Conservation (phyloP, 768 basidiomycete species). For the Kwoniella europaea region DNA sequence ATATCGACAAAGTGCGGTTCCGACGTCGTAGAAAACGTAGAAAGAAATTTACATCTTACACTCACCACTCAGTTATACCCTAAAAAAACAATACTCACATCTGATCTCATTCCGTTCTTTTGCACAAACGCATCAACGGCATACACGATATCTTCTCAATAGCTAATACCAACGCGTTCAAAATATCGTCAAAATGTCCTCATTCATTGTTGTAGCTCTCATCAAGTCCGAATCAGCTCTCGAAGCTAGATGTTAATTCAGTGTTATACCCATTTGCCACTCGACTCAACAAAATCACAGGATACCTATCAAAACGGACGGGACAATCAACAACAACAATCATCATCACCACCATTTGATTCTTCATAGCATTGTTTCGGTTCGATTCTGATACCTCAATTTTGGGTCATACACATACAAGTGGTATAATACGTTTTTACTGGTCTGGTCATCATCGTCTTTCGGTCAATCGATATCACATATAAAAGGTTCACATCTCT, state of each 20-base stretch:
- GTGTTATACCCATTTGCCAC: slow-evolving; percentile 18
- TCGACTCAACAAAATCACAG: neutral
- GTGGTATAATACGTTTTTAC: slow-evolving; percentile 5
- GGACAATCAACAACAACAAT: slow-evolving; percentile 5
- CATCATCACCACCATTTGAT: neutral
- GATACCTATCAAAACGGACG: slow-evolving; percentile 1
- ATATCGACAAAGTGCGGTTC: slow-evolving; percentile 15
- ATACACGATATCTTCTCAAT: slow-evolving; percentile 13
- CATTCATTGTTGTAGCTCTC: neutral
- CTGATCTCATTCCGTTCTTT: neutral
- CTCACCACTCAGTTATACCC: neutral
- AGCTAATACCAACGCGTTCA: neutral
- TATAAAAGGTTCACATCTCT: neutral
- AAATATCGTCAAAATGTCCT: slow-evolving; percentile 17
- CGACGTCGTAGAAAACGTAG: slow-evolving; percentile 22
- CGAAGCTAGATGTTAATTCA: slow-evolving; percentile 15
- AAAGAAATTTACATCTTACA: slow-evolving; percentile 14
- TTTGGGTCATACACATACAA: slow-evolving; percentile 5
- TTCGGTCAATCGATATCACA: neutral
- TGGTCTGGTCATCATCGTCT: neutral
- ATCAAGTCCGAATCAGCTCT: slow-evolving; percentile 17
- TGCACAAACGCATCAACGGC: neutral
- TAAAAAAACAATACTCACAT: slow-evolving; percentile 8
- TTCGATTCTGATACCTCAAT: slow-evolving; percentile 1
- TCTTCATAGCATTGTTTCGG: neutral